A percentile compares a stretch with the other conserved stretches of the same genome.
phyloP scores from a whole-genome alignment of 352 stramenopile genomes.

The Phytophthora sojae region DNA sequence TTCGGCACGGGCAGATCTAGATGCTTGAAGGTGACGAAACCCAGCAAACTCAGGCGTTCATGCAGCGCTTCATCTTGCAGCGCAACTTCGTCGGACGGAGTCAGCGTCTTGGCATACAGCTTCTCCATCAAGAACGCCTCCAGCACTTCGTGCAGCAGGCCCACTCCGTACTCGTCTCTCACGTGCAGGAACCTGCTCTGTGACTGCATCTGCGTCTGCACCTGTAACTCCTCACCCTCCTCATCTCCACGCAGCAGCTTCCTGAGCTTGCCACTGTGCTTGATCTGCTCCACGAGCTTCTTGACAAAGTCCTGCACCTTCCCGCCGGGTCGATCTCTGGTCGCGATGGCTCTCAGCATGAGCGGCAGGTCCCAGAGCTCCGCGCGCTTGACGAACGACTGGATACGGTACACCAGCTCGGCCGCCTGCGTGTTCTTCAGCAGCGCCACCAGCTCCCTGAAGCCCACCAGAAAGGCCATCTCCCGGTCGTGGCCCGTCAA shows the following conservation, averaged over 20 bases:
- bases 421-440: conserved; percentile 69
- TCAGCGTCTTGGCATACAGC: conserved; percentile 77
- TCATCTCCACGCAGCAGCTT: conserved; percentile 36
- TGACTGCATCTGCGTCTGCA: neutral
- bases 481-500: conserved; percentile 56
- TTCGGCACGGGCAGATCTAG: conserved; percentile 78
- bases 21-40: conserved; percentile 87
- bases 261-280: conserved; percentile 43
- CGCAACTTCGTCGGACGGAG: conserved; percentile 47
- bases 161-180: conserved; percentile 46
- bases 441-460: conserved; percentile 62
- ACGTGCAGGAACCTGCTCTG: conserved; percentile 38
- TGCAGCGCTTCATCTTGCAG: conserved; percentile 65
- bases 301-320: conserved; percentile 72
- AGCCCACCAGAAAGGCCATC: conserved; percentile 66
- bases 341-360: conserved; percentile 52
- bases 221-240: neutral
- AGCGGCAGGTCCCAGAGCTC: conserved; percentile 59
- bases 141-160: conserved; percentile 72
- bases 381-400: conserved; percentile 75
- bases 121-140: conserved; percentile 94
- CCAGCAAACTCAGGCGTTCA: conserved; percentile 70
- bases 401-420: conserved; percentile 83
- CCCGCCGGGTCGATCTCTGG: conserved; percentile 56
- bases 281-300: conserved; percentile 68